Evolutionary conservation across 768 basidiomycete species (phyloP).

Genomic region (Antrodiella citrinella): DNA sequence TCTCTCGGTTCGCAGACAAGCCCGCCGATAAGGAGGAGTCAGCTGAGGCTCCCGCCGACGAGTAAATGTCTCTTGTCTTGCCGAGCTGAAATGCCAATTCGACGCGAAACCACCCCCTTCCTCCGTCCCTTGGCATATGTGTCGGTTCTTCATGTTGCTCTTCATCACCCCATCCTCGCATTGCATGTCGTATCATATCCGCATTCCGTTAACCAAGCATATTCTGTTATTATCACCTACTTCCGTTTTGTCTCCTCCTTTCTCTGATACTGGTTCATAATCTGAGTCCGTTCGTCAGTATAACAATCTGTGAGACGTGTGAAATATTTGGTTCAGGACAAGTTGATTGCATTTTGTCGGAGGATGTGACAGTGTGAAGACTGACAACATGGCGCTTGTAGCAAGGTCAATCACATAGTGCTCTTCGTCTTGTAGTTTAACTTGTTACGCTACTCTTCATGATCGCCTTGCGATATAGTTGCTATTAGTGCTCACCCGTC

Average conservation of each 20-base stretch:
- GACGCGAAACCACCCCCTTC: neutral
- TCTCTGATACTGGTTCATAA: neutral
- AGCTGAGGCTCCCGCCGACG: slow-evolving; percentile 55
- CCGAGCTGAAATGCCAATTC: slow-evolving; percentile 1
- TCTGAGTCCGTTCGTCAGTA: too few relatives aligned
- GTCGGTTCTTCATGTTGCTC: slow-evolving; percentile 11
- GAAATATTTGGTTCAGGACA: too few relatives aligned
- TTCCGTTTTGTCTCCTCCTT: neutral
- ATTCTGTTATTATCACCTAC: neutral
- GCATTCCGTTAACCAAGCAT: neutral
- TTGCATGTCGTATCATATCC: slow-evolving; percentile 22
- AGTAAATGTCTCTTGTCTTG: slow-evolving; percentile 22
- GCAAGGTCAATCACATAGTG: too few relatives aligned
- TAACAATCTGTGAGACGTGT: too few relatives aligned
- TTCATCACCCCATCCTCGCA: slow-evolving; percentile 14
- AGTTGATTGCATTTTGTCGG: too few relatives aligned
- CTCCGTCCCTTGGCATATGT: slow-evolving; percentile 10
- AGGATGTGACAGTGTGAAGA: too few relatives aligned
- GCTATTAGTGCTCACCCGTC: too few relatives aligned
- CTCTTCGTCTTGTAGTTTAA: too few relatives aligned
- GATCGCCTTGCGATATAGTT: too few relatives aligned
- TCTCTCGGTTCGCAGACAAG: slow-evolving; percentile 68
- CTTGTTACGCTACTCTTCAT: too few relatives aligned
- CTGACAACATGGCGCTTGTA: too few relatives aligned
- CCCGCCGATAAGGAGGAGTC: slow-evolving; percentile 66